Conservation (phyloP, 2,329 filamentous ascomycete genomes). For the Paramyrothecium sp. region DNA sequence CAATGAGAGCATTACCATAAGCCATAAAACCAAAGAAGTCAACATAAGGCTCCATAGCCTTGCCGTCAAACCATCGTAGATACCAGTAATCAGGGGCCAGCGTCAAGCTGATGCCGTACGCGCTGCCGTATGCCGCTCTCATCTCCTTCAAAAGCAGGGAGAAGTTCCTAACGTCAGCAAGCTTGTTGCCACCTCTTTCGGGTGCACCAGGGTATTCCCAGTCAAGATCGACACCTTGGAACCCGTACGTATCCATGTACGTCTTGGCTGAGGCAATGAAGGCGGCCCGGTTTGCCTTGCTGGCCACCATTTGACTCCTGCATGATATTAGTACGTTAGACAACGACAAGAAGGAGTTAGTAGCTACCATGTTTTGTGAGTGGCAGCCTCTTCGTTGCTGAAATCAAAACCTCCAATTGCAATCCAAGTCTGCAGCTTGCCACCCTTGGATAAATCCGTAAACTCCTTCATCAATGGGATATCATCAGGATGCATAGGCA, state of each 20-base stretch:
- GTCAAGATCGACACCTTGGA: conserved; percentile 41
- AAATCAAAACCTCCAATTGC: neutral
- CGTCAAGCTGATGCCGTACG: conserved; percentile 39
- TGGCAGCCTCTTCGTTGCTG: neutral
- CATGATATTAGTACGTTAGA: neutral
- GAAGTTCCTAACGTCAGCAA: conserved; percentile 34
- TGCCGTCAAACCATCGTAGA: conserved; percentile 31
- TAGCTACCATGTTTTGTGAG: neutral
- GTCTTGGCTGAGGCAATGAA: conserved; percentile 33
- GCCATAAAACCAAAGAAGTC: conserved; percentile 36
- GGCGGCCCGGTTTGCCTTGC: conserved; percentile 18
- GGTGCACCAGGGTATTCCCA: conserved; percentile 42
- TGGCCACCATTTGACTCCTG: conserved; percentile 15
- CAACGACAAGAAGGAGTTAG: neutral
- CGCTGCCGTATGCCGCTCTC: conserved; percentile 21
- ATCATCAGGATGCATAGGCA: neutral
- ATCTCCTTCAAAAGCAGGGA: conserved; percentile 32
- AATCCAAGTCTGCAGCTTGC: neutral
- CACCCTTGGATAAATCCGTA: neutral
- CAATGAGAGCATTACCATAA: conserved; percentile 19
- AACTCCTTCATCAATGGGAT: neutral
- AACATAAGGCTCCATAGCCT: conserved; percentile 33
- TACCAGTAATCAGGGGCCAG: conserved; percentile 36
- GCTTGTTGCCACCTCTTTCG: conserved; percentile 29
- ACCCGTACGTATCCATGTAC: conserved; percentile 16